Percentiles rank a stretch among this genome's conserved stretches.
Conservation (phyloP, 192 early-diverging fungal species). For the Entrophospora sp. region DNA sequence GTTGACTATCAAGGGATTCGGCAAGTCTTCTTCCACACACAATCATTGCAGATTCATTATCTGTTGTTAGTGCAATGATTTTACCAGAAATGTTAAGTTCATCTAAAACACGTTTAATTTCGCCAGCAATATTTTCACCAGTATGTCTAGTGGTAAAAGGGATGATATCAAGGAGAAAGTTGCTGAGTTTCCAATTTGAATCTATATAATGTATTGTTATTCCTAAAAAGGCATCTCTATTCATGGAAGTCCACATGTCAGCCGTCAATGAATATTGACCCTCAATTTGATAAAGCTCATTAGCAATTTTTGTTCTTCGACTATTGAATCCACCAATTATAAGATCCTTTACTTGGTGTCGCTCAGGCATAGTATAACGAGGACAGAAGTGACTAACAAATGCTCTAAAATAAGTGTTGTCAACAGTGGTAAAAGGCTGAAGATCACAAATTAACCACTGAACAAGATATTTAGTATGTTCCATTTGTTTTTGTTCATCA, state of each 20-base stretch:
- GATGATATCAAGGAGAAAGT: conserved; percentile 10
- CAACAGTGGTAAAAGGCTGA: not conserved
- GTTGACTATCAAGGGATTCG: not conserved
- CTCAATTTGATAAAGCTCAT: not conserved
- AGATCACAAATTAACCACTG: not conserved
- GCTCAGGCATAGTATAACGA: not conserved
- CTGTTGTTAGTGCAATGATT: not conserved
- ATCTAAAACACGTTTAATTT: not conserved
- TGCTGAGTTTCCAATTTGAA: not conserved
- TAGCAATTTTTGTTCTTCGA: not conserved
- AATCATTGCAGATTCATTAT: conserved; percentile 2
- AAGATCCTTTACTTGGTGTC: not conserved
- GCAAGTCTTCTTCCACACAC: not conserved
- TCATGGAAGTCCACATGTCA: not conserved
- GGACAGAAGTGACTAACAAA: not conserved
- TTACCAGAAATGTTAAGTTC: not conserved
- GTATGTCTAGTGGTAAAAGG: not conserved
- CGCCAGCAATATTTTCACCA: not conserved
- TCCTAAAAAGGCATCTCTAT: not conserved
- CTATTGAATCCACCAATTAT: not conserved
- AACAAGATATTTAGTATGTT: not conserved
- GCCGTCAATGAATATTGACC: not conserved
- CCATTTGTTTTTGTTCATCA: not conserved
- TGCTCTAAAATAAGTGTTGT: not conserved
- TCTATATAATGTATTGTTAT: conserved; percentile 11